Base-by-base conservation (phyloP, 768 basidiomycete genomes). In the Lactarius hengduanensis region DNA sequence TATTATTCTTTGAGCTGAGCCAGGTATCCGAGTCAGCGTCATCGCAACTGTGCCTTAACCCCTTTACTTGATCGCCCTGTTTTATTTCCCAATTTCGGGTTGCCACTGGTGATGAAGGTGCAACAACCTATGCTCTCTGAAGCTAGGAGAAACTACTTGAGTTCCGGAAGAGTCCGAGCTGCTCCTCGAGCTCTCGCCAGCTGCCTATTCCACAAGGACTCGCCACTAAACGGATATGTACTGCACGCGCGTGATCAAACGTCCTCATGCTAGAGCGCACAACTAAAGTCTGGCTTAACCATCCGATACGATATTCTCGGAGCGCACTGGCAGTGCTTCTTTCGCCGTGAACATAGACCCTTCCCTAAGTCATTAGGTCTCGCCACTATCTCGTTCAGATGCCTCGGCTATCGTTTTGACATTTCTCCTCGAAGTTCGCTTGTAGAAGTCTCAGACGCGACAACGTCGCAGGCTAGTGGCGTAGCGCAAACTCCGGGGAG, bases 211-310 rank as follows among this genome's bases (percentile, higher is more conserved):
- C 43, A 56, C n/a, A 54, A 18, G 43, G 32, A 38, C n/a, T 54
- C n/a, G 5, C 55, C 56, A 38, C 36, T 41, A n/a, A 36, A 22
- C n/a, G 41, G 8, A 26, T 56, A 22, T 43, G 4, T 30, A 36
- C 59, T 1, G 61, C 43, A n/a, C 20, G 34, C 43, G 57, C 47
- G 36, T 20, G 50, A 53, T 34, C 53, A 30, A 16, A 43, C 30
- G 18, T n/a, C 47, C 38, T 54, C 22, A 4, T 59, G 26, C 20
- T 20, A 36, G 32, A 38, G n/a, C n/a, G 13, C 50, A 18, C 38
- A 15, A 58, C 57, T 28, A 13, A 22, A 11, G 36, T 58, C 61
- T 62, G 56, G 65, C 61, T 59, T 63, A 63, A 38, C 62, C 28
- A 22, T 45, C 65, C 30, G 56, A 50, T 41, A 28, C 30, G 56